Evolutionary conservation across 768 basidiomycete species (phyloP), one percentile per base, ranked within the genome.

Genomic region (Favolaschia claudopus): DNA sequence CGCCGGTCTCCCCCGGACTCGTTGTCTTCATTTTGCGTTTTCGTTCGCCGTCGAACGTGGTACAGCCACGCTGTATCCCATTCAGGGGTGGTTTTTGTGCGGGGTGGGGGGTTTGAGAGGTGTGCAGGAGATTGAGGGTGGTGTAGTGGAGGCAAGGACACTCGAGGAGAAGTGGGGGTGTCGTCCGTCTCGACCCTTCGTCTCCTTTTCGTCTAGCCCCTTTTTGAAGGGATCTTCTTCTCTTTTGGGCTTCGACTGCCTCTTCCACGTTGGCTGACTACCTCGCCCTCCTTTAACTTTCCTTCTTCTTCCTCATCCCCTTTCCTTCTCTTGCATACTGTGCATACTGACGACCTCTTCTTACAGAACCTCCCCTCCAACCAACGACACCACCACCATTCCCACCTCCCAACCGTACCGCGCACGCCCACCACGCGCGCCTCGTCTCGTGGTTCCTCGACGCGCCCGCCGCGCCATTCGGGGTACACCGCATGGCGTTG

Each of bases 401-500:
- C 46, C 51, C 77, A 28, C 71, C 77, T n/a, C 73, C 81, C 20
- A 70, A 72, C 57, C 78, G 79, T 1, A 73, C 80, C 24, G 81
- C 43, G 13, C 88, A 85, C 66, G 84, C 85, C 4, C 82, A 78
- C 15, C 91, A 92, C 64, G 86, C 89, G 19, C 85, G 85, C 55
- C 82, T 92, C 46, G 52, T 92, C 13, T 83, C 87, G 0, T 91
- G 89, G 87, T 92, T 92, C 74, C 70, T 91, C 44, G 90, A 92
- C 67, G 84, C 86, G 28, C 89, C 89, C 0, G 80, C 85, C 1
- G 80, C 82, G 32, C 90, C 91, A 0, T 92, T 92, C 70, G 86
- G 87, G 52, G 87, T 92, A 5, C 90, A 92, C 69, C 83, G 87
- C 45, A 91, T 92, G 85, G 89, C 89, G 1, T 75, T 87, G 20